Percentiles rank a stretch among this genome's conserved stretches.
Conservation (phyloP, 2,329 filamentous ascomycete genomes). For the Diaporthe destruens region DNA sequence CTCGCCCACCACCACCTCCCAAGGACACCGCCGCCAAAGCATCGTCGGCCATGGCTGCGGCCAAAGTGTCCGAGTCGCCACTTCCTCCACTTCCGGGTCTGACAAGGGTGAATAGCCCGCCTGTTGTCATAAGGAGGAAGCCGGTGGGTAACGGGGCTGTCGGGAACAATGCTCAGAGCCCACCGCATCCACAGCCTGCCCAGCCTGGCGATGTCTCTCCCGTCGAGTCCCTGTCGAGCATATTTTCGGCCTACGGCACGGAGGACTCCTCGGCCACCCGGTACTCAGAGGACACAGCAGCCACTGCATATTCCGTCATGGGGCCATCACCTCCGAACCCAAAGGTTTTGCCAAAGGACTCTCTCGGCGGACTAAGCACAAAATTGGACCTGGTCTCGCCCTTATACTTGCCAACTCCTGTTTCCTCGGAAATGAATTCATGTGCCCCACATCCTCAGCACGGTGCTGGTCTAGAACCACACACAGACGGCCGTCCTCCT, state of each 20-base stretch:
- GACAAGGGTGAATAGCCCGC: constrained; percentile 38
- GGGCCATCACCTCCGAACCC: constrained; percentile 37
- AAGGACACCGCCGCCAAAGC: constrained; percentile 35
- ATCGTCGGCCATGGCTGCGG: constrained; percentile 33
- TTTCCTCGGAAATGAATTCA: constrained; percentile 35
- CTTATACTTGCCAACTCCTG: constrained; percentile 36
- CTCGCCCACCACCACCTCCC: constrained; percentile 42
- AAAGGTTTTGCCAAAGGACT: constrained; percentile 33
- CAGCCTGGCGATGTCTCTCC: constrained; percentile 51
- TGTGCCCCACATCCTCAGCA: constrained; percentile 28
- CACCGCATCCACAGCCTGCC: constrained; percentile 44
- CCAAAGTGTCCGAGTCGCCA: constrained; percentile 33
- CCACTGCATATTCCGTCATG: constrained; percentile 35
- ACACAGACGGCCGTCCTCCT: constrained; percentile 33
- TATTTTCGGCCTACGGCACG: constrained; percentile 65
- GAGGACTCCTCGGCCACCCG: constrained; percentile 35
- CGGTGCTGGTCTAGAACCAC: constrained; percentile 12
- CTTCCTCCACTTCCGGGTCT: constrained; percentile 36
- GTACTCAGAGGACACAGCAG: constrained; percentile 37
- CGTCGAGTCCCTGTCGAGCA: constrained; percentile 64
- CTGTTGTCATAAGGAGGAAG: constrained; percentile 38
- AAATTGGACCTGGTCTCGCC: constrained; percentile 36
- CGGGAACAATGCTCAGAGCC: constrained; percentile 33
- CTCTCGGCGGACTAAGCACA: background rate
- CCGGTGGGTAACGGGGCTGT: constrained; percentile 36